A percentile compares a stretch with the other conserved stretches of the same genome.
These are phyloP conservation scores for Leccinum fuscescens DNA, from an alignment of 1,284 basidiomycete species.

Conservation along the genomic window DNA sequence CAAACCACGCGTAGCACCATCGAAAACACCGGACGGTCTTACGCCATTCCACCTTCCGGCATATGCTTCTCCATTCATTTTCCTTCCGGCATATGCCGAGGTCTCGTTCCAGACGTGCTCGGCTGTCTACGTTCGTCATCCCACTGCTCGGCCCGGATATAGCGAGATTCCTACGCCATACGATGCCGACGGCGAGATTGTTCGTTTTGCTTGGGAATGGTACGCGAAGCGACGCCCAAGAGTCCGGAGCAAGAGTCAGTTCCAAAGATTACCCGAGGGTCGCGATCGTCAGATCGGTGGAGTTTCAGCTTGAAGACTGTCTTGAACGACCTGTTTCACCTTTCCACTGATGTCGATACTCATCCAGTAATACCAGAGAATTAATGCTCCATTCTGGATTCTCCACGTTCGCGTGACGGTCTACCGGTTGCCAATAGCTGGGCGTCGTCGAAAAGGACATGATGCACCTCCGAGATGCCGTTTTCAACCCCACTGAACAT, in stretches of 20 bases:
- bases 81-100: constrained; percentile 95
- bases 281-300: constrained; percentile 31
- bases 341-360: neutral
- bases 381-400: neutral
- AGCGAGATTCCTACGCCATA: constrained; percentile 93
- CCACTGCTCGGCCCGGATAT: constrained; percentile 89
- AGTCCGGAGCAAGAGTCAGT: constrained; percentile 65
- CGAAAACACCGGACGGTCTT: constrained; percentile 27
- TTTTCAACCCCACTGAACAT: neutral
- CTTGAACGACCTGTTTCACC: neutral
- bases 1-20: constrained; percentile 3
- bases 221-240: constrained; percentile 74
- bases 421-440: neutral
- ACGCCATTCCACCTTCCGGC: constrained; percentile 87
- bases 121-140: constrained; percentile 91
- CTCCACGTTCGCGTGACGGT: neutral
- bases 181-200: constrained; percentile 88
- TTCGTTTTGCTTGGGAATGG: constrained; percentile 91
- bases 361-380: neutral
- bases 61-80: constrained; percentile 89
- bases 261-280: constrained; percentile 71
- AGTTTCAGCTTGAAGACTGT: constrained; percentile 1
- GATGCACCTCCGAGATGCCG: neutral
- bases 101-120: constrained; percentile 91
- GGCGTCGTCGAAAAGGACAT: neutral